These are phyloP conservation scores for Spatholobus suberectus DNA, from an alignment of 306 rosid genomes.

Conservation along the genomic window DNA sequence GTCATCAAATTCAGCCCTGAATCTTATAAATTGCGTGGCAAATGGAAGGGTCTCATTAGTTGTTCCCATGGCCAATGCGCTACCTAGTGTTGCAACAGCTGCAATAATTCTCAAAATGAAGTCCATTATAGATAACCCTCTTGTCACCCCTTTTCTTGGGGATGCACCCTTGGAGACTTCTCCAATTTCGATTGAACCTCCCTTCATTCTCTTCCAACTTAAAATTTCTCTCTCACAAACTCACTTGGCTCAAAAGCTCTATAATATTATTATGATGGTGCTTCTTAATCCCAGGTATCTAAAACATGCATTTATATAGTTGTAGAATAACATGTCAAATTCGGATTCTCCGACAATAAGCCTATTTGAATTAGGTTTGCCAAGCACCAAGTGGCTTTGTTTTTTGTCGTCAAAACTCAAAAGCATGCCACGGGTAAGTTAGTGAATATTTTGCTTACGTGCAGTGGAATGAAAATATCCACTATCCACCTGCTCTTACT, in stretches of 20 bases:
- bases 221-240: not conserved
- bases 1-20: slow-evolving; percentile 57
- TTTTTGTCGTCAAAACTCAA: not conserved
- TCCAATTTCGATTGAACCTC: slow-evolving; percentile 35
- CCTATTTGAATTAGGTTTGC: slow-evolving; percentile 36
- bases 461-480: not conserved
- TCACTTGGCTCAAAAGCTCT: not conserved
- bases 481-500: slow-evolving; percentile 42
- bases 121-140: slow-evolving; percentile 58
- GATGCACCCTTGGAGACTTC: slow-evolving; percentile 25
- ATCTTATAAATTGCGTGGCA: slow-evolving; percentile 48
- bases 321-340: not conserved
- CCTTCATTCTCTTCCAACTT: slow-evolving; percentile 34
- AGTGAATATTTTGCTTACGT: not conserved
- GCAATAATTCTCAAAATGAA: slow-evolving; percentile 51
- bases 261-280: not conserved
- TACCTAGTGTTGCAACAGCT: slow-evolving; percentile 47
- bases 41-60: slow-evolving; percentile 54
- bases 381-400: slow-evolving; percentile 26
- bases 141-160: slow-evolving; percentile 36
- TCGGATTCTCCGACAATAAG: not conserved
- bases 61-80: slow-evolving; percentile 53
- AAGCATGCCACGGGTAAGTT: not conserved
- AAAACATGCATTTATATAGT: slow-evolving; percentile 29
- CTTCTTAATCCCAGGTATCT: not conserved